These are phyloP conservation scores for Ceratobasidium sp. DNA, from an alignment of 1,284 basidiomycete genomes.

Conservation along the genomic window DNA sequence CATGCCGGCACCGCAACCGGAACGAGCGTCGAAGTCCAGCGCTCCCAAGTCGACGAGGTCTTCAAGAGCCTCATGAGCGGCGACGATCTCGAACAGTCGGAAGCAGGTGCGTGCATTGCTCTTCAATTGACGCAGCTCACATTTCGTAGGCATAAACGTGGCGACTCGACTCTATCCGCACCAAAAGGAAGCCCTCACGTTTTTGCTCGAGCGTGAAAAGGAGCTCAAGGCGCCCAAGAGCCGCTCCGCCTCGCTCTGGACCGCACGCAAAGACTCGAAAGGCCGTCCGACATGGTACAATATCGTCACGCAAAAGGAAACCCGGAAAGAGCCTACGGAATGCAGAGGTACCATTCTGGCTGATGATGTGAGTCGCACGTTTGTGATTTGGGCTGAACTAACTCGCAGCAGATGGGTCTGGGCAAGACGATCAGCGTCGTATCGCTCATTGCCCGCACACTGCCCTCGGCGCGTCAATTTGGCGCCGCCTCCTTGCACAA, in stretches of 20 bases:
- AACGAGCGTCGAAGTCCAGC: slow-evolving; percentile 89
- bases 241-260: slow-evolving; percentile 78
- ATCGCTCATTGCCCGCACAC: slow-evolving; percentile 88
- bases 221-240: slow-evolving; percentile 64
- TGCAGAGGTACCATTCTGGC: slow-evolving; percentile 91
- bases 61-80: slow-evolving; percentile 89
- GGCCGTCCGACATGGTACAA: slow-evolving; percentile 73
- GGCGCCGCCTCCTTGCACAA: slow-evolving; percentile 55
- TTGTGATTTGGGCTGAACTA: slow-evolving; percentile 36
- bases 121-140: slow-evolving; percentile 40
- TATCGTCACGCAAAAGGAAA: slow-evolving; percentile 82
- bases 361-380: slow-evolving; percentile 75
- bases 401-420: slow-evolving; percentile 81
- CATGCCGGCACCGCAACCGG: slow-evolving; percentile 62
- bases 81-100: slow-evolving; percentile 84
- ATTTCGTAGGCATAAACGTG: slow-evolving; percentile 71
- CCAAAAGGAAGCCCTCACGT: slow-evolving; percentile 97
- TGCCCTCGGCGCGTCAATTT: slow-evolving; percentile 73
- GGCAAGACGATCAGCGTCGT: slow-evolving; percentile 96
- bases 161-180: slow-evolving; percentile 93
- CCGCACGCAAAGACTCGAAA: slow-evolving; percentile 61
- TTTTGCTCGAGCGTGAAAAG: slow-evolving; percentile 91
- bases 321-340: slow-evolving; percentile 70
- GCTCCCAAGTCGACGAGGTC: slow-evolving; percentile 91
- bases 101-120: slow-evolving; percentile 66